Evolutionary conservation across 768 basidiomycete species (phyloP).

Genomic region (Tephrocybe sp.): DNA sequence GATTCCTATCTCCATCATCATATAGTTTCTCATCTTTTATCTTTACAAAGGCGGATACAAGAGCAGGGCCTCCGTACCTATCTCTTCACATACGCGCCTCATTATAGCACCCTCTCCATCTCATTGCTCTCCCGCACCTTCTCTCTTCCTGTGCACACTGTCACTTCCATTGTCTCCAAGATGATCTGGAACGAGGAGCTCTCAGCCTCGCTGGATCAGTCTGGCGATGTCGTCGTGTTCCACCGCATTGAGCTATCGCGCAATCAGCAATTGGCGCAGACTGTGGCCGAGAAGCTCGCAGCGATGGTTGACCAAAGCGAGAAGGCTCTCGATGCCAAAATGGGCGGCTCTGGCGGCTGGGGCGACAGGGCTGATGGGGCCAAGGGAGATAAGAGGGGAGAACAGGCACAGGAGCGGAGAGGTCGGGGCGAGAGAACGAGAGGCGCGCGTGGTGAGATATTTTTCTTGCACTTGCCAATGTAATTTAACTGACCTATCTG

Average conservation of each 20-base stretch:
- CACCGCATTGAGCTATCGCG: constrained; percentile 89
- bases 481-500: neutral
- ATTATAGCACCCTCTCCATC: constrained; percentile 91
- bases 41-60: constrained; percentile 79
- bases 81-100: constrained; percentile 95
- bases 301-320: constrained; percentile 91
- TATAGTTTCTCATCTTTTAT: constrained; percentile 12
- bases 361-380: constrained; percentile 65
- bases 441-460: constrained; percentile 54
- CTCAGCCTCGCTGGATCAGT: constrained; percentile 89
- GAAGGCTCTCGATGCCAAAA: constrained; percentile 82
- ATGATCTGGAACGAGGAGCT: constrained; percentile 99
- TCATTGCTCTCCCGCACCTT: constrained; percentile 87
- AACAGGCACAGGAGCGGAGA: constrained; percentile 75
- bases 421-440: constrained; percentile 72
- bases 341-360: constrained; percentile 68
- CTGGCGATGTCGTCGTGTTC: constrained; percentile 88
- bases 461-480: too few species aligned
- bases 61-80: constrained; percentile 97
- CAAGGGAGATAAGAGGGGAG: constrained; percentile 79
- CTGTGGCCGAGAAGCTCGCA: constrained; percentile 85
- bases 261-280: constrained; percentile 86
- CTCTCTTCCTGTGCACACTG: constrained; percentile 74
- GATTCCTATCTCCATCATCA: too few species aligned
- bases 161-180: constrained; percentile 91